These are phyloP conservation scores for Backusella liffmaniae DNA, from an alignment of 192 early-diverging fungal genomes.

Conservation along the genomic window DNA sequence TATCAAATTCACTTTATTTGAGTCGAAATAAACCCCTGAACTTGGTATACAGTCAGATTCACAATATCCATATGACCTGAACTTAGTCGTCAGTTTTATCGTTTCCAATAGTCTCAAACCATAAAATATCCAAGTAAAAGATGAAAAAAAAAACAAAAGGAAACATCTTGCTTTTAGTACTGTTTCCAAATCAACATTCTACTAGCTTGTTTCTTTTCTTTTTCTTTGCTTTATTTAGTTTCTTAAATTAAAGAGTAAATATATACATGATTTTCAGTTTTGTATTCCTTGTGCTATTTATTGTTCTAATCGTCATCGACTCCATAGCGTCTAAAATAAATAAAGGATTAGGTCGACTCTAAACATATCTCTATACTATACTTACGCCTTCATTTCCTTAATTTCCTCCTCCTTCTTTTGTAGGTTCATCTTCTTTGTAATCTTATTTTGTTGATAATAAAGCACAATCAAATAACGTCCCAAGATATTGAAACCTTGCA, in stretches of 20 bases:
- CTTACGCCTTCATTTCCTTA: constrained; percentile 67
- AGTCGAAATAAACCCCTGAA: no score
- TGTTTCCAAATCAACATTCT: background rate
- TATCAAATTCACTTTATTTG: no score
- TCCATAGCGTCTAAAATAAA: constrained; percentile 22
- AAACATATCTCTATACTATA: background rate
- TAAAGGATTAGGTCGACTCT: background rate
- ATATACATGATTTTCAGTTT: background rate
- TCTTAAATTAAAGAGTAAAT: constrained; percentile 3
- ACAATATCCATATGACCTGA: no score
- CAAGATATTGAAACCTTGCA: constrained; percentile 96
- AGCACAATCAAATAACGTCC: constrained; percentile 94
- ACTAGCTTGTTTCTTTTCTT: background rate
- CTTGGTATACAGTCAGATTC: no score
- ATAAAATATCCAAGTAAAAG: background rate
- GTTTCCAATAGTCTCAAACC: no score
- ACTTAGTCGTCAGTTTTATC: no score
- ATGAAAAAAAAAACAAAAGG: background rate
- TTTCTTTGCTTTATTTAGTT: background rate
- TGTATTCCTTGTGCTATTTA: background rate
- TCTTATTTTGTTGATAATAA: constrained; percentile 84
- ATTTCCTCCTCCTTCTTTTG: constrained; percentile 76
- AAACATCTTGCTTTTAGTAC: background rate
- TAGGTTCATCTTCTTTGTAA: constrained; percentile 76
- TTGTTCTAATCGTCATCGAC: constrained; percentile 19